A percentile compares a stretch with the other conserved stretches of the same genome.
phyloP scores from a whole-genome alignment of 805 yeast species.

The Metschnikowia baotianmanensis region DNA sequence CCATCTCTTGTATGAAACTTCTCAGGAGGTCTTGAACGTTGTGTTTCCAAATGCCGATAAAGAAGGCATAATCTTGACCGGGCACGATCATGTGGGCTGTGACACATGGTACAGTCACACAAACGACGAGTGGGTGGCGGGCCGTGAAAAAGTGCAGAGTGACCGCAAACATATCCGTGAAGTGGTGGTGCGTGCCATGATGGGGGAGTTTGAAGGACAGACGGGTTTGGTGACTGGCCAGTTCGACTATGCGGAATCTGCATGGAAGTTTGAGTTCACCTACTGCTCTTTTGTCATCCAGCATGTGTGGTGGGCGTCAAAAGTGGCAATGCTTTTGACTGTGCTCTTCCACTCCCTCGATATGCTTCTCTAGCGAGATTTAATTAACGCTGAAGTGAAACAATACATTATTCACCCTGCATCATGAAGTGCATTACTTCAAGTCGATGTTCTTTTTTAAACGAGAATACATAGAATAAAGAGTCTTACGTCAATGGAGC shows the following conservation, averaged over 20 bases:
- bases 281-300: constrained; percentile 83
- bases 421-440: no score
- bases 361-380: background rate
- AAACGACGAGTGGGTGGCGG: constrained; percentile 58
- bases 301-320: constrained; percentile 95
- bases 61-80: constrained; percentile 82
- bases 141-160: constrained; percentile 34
- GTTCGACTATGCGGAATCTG: constrained; percentile 39
- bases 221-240: constrained; percentile 82
- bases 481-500: no score
- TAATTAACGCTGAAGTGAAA: background rate
- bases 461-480: no score
- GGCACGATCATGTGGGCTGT: constrained; percentile 97
- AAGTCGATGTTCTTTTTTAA: no score
- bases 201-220: constrained; percentile 95
- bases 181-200: constrained; percentile 84
- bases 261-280: constrained; percentile 67
- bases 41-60: constrained; percentile 60
- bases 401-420: no score
- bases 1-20: constrained; percentile 65
- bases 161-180: constrained; percentile 55
- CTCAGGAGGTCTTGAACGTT: constrained; percentile 67
- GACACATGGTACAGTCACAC: constrained; percentile 56
- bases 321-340: constrained; percentile 41
- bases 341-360: constrained; percentile 29